Evolutionary conservation across 306 rosid genomes (phyloP), one percentile per base, ranked within the genome.

Genomic region (Begonia loranthoides): DNA sequence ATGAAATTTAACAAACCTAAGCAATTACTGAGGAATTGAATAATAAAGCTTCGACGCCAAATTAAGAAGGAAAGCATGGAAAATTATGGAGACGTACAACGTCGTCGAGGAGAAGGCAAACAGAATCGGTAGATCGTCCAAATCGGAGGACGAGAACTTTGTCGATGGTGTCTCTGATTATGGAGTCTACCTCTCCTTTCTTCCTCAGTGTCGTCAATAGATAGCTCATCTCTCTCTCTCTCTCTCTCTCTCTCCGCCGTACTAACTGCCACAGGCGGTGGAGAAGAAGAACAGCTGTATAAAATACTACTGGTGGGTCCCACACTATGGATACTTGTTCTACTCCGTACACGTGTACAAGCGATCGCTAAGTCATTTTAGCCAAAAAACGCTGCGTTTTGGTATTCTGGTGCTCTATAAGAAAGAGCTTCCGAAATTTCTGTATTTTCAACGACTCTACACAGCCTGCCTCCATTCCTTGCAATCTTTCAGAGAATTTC

Each of bases 141-240:
- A 87, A 83, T 13, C 96, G 87, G 62, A 87, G 87, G 65, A 80
- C 84, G 28, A 87, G 87, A 51, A 87, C 94, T 57, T 83, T 80
- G 58, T 87, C 96, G 3, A 87, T 74, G 52, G 92, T 83, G 66
- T 79, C 89, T 69, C 73, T 60, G 57, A 87, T 87, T 55, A 80
- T 62, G 46, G 94, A 51, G 41, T 87, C 92, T 21, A 87, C 94
- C 58, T 83, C 84, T 2, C 40, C 54, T 76, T 87, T 87, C 67
- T 76, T 75, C 9, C 74, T 65, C 58, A 83, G 60, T 1, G 76
- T 72, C 24, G 67, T 66, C 46, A 84, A 36, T 34, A 73, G 34
- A 59, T 73, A 73, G 33, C 66, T 65, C 79, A 73, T 73, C 55
- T 45, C 28, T 43, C 49, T 49, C 40, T 21, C n/a, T 73, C 55